Conservation (phyloP, 495 filamentous ascomycete species). For the Penicillium lagena region DNA sequence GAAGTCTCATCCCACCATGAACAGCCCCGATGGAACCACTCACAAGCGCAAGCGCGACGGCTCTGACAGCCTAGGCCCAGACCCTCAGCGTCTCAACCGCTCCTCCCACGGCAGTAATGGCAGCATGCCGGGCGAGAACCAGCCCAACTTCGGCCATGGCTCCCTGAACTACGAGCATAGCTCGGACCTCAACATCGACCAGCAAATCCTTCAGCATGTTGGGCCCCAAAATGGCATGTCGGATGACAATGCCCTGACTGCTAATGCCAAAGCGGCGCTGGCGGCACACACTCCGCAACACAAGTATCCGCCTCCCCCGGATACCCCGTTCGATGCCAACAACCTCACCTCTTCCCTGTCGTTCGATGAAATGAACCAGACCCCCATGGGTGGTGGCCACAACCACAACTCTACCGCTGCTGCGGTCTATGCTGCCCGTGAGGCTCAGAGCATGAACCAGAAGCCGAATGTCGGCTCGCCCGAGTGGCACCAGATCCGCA, state of each 20-base stretch:
- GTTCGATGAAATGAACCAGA: conserved; percentile 41
- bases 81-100: conserved; percentile 36
- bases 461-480: conserved; percentile 93
- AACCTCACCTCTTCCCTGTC: conserved; percentile 34
- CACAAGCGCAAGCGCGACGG: conserved; percentile 42
- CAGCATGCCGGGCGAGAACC: conserved; percentile 32
- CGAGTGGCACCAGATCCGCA: conserved; percentile 95
- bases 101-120: conserved; percentile 42
- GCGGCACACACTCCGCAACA: conserved; percentile 38
- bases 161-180: conserved; percentile 36
- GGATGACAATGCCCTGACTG: conserved; percentile 41
- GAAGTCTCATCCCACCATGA: conserved; percentile 40
- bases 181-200: conserved; percentile 40
- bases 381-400: conserved; percentile 28
- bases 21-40: conserved; percentile 29
- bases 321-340: conserved; percentile 34
- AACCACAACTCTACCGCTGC: conserved; percentile 41
- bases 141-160: conserved; percentile 33
- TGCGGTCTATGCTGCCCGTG: conserved; percentile 41
- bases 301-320: conserved; percentile 40
- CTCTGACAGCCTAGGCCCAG: conserved; percentile 36
- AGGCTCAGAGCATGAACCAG: conserved; percentile 39
- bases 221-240: conserved; percentile 41
- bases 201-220: conserved; percentile 44
- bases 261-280: conserved; percentile 41